Evolutionary conservation across 2,329 filamentous ascomycete genomes (phyloP), one percentile per base, ranked within the genome.

Genomic region (Colletotrichum orchidophilum): DNA sequence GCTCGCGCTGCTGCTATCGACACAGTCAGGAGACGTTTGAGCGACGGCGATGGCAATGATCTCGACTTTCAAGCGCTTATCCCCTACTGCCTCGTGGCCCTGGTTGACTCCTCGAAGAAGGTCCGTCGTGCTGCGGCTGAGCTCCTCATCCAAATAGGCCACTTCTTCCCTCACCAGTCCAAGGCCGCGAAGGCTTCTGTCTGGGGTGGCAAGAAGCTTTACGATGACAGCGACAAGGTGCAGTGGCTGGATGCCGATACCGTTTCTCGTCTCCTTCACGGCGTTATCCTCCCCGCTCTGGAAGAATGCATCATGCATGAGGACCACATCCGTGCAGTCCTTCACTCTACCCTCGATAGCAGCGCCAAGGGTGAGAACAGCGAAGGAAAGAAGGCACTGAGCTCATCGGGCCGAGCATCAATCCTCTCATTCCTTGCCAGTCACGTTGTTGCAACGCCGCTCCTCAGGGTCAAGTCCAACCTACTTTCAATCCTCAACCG

Each of bases 221-320:
- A 97, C 77, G 91, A 90, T 5, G 81, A 86, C 57, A 82, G 82
- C 6, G 82, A 82, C 31, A 80, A 86, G 42, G 79, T 92, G 18
- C 83, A 87, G 55, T 89, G 88, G 85, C 84, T 97, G 64, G 81
- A 87, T 3, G 77, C 83, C 1, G 87, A 91, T 27, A 87, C 92
- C 64, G 83, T 84, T 2, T 83, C 87, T 53, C 91, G 89, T 69
- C 81, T 97, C 24, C 77, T 96, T 1, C 86, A 89, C 24, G 85
- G 89, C 24, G 86, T 93, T 46, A 81, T 98, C n/a, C 80, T 94
- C 24, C 94, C 94, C 0, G 89, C 88, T 2, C 82, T 97, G 11
- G 95, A 98, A 80, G 96, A 98, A 80, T 97, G 92, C 76, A 87
- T 96, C 3, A 88, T 98, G 74, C 95, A 98, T 77, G 84, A 90